These are phyloP conservation scores for Collybia mongolica DNA, from an alignment of 768 basidiomycete species.

Conservation along the genomic window DNA sequence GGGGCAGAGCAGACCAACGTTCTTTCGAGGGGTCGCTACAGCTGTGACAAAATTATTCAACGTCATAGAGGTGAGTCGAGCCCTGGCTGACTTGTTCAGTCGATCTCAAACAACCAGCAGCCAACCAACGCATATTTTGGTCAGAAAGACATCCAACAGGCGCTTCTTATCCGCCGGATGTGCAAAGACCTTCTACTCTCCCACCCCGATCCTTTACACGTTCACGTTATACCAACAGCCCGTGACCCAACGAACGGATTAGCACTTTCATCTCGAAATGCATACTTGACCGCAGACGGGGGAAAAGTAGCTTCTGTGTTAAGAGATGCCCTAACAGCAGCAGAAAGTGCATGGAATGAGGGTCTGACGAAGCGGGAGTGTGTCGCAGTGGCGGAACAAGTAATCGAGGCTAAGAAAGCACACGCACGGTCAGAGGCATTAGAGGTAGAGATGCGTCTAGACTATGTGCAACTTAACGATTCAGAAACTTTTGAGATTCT, in stretches of 20 bases:
- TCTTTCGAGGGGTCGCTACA: constrained; percentile 95
- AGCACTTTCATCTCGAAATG: constrained; percentile 90
- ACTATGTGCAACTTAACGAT: constrained; percentile 91
- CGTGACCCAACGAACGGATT: constrained; percentile 66
- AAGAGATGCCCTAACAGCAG: constrained; percentile 63
- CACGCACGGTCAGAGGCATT: constrained; percentile 29
- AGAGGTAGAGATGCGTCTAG: constrained; percentile 58
- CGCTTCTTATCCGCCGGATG: constrained; percentile 77
- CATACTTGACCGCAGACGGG: constrained; percentile 69
- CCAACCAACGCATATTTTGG: constrained; percentile 94
- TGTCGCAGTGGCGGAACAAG: constrained; percentile 38
- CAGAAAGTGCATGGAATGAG: constrained; percentile 50
- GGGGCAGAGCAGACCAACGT: constrained; percentile 80
- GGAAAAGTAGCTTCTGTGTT: constrained; percentile 67
- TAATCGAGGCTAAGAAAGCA: constrained; percentile 32
- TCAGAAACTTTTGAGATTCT: constrained; percentile 71
- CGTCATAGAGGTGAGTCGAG: constrained; percentile 66
- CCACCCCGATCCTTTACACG: constrained; percentile 65
- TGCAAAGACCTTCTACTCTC: constrained; percentile 78
- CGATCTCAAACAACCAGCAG: constrained; percentile 34
- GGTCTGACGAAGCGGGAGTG: constrained; percentile 51
- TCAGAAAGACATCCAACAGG: constrained; percentile 98
- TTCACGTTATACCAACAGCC: constrained; percentile 88
- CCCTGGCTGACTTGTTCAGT: constrained; percentile 2
- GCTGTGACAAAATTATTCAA: constrained; percentile 96